Percentiles rank a stretch among this genome's conserved stretches.
These are phyloP conservation scores for Nakaseomyces uthaithaninus DNA, from an alignment of 1,139 yeast species.

Conservation along the genomic window DNA sequence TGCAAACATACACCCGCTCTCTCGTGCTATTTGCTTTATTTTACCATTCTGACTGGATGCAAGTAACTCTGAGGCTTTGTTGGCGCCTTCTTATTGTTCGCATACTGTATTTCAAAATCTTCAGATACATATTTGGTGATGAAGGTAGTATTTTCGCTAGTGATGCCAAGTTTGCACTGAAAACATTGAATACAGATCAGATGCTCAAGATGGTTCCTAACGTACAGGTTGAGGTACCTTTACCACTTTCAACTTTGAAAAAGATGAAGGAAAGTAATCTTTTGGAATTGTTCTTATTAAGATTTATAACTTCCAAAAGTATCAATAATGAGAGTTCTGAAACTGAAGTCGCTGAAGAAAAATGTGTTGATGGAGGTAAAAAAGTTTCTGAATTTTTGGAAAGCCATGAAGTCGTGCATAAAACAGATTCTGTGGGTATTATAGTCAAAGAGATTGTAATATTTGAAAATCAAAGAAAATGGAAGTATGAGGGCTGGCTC, in stretches of 20 bases:
- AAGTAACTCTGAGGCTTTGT: slow-evolving; percentile 22
- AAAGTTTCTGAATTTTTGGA: too few species aligned
- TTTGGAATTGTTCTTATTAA: neutral
- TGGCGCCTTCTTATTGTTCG: slow-evolving; percentile 27
- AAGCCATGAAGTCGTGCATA: neutral
- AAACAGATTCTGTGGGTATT: neutral
- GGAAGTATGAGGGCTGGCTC: slow-evolving; percentile 25
- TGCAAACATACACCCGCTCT: slow-evolving; percentile 13
- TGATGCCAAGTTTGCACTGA: slow-evolving; percentile 5
- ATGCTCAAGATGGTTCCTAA: slow-evolving; percentile 8
- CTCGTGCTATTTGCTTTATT: slow-evolving; percentile 11
- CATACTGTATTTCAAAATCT: slow-evolving; percentile 13
- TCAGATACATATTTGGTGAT: slow-evolving; percentile 10
- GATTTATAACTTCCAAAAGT: neutral
- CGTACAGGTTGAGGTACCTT: neutral
- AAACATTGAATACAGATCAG: slow-evolving; percentile 4
- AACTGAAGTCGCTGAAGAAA: neutral
- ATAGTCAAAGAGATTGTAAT: neutral
- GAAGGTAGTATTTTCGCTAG: neutral
- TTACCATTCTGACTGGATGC: slow-evolving; percentile 27
- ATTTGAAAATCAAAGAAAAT: slow-evolving; percentile 28
- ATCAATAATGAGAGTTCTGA: neutral
- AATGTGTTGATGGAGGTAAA: too few species aligned
- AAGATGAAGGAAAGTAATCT: slow-evolving; percentile 4
- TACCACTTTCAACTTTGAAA: neutral